Evolutionary conservation across 306 rosid genomes (phyloP).

Genomic region (Trifolium repens): DNA sequence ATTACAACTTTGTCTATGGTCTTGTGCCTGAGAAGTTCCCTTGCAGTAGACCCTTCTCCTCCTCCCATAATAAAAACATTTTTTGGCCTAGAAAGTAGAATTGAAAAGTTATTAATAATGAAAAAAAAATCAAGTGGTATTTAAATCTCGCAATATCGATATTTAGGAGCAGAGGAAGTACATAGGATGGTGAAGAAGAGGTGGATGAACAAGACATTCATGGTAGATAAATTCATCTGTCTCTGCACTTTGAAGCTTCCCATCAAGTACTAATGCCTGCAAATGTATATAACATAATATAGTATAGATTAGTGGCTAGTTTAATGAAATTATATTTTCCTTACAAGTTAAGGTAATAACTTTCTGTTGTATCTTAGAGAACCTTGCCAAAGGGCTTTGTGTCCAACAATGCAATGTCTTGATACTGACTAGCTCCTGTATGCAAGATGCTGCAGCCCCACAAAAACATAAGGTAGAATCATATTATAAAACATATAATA

Average conservation of each 20-base stretch:
- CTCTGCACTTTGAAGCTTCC: conserved; percentile 98
- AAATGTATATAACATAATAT: conserved; percentile 9
- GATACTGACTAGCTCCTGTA: conserved; percentile 90
- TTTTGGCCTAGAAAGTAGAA: conserved; percentile 60
- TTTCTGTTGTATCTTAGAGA: not conserved
- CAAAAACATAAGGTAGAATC: conserved; percentile 13
- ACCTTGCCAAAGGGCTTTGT: conserved; percentile 99
- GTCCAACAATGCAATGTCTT: conserved; percentile 94
- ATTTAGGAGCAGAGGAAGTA: conserved; percentile 41
- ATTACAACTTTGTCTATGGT: conserved; percentile 83
- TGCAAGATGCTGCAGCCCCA: conserved; percentile 73
- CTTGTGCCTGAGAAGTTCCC: conserved; percentile 86
- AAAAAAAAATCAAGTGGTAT: not conserved
- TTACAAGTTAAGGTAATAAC: not conserved
- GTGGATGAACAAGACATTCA: conserved; percentile 93
- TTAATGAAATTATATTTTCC: not conserved
- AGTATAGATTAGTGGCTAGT: not conserved
- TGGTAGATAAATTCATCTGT: conserved; percentile 97
- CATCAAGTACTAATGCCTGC: conserved; percentile 94
- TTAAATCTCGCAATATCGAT: not conserved
- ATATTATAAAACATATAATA: conserved; percentile 2
- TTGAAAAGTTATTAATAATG: not conserved
- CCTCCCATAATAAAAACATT: conserved; percentile 95
- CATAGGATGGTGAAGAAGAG: conserved; percentile 89
- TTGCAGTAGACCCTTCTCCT: conserved; percentile 99